Evolutionary conservation across 257 asterid species (phyloP), one percentile per base, ranked within the genome.

Genomic region (Solanum appendiculatum): DNA sequence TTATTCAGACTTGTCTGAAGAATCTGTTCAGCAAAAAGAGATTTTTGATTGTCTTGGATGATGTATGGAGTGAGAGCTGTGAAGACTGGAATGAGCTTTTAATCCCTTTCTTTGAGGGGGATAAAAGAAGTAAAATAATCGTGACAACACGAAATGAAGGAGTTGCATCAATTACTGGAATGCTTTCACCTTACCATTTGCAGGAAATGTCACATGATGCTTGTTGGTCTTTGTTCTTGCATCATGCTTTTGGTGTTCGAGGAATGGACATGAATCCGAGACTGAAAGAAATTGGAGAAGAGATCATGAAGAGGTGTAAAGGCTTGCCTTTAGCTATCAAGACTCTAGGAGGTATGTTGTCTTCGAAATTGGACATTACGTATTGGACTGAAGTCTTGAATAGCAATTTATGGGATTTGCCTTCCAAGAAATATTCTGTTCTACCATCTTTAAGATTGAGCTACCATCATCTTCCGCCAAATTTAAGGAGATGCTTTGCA

Each of bases 261-360:
- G 90, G 77, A 42, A 86, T 89, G 29, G 87, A 82, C 4, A 78
- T 46, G 86, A 27, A 84, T 72, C 23, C 83, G 16, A 31, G 37
- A 82, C 86, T 91, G 91, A 83, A 86, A 75, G 88, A 86, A 83
- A 89, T 87, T 87, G 93, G 95, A 60, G 83, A 89, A 86, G 80
- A 88, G 84, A 89, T 92, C 23, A 83, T 89, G 87, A 86, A 86
- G 70, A 92, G 89, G 86, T 90, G 95, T 86, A 87, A 87, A 87
- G 95, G 93, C 78, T 88, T 91, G 91, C 93, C 95, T 86, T 86
- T 91, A 91, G 93, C 95, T 11, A 90, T 88, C 86, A 92, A 91
- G 91, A 86, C 91, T 42, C 86, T 92, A 36, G 93, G 91, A 63
- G 90, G 93, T 33, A 78, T 88, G 86, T 86, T 92, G 90, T 84